Evolutionary conservation across 768 basidiomycete species (phyloP).

Genomic region (Kwoniella mangroviensis): DNA sequence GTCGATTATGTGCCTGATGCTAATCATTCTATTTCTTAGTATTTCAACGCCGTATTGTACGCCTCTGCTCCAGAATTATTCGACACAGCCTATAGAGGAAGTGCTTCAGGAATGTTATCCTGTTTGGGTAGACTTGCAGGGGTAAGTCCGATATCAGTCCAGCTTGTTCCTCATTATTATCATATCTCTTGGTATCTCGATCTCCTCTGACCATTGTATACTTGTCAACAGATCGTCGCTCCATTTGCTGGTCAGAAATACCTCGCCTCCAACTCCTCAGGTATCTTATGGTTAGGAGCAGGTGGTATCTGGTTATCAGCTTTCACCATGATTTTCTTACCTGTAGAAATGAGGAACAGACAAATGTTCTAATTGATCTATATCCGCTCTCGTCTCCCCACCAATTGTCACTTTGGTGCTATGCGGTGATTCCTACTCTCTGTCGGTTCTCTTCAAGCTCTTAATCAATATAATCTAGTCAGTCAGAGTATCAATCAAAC

Average conservation of each 20-base stretch:
- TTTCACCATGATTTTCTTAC: slow-evolving; percentile 49
- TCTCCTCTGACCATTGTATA: slow-evolving; percentile 48
- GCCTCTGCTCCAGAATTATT: slow-evolving; percentile 57
- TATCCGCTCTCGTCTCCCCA: no score
- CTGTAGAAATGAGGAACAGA: slow-evolving; percentile 54
- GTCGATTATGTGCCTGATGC: no score
- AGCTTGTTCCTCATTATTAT: no score
- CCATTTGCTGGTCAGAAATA: slow-evolving; percentile 53
- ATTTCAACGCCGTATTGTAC: slow-evolving; percentile 58
- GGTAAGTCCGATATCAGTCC: not conserved
- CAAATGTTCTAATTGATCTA: slow-evolving; percentile 51
- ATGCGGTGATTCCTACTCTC: no score
- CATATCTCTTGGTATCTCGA: slow-evolving; percentile 17
- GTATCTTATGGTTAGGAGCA: slow-evolving; percentile 54
- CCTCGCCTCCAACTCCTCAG: slow-evolving; percentile 31
- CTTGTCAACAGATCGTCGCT: slow-evolving; percentile 55
- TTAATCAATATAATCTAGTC: not conserved
- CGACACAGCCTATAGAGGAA: slow-evolving; percentile 53
- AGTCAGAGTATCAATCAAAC: no score
- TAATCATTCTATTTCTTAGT: slow-evolving; percentile 26
- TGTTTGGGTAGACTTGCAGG: slow-evolving; percentile 48
- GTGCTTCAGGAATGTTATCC: slow-evolving; percentile 51
- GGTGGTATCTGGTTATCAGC: slow-evolving; percentile 50
- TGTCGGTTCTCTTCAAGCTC: not conserved
- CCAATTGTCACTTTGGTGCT: no score